Percentiles rank a stretch among this genome's conserved stretches.
phyloP scores from a whole-genome alignment of 176 grass and related monocot species.

The Bromus sterilis region DNA sequence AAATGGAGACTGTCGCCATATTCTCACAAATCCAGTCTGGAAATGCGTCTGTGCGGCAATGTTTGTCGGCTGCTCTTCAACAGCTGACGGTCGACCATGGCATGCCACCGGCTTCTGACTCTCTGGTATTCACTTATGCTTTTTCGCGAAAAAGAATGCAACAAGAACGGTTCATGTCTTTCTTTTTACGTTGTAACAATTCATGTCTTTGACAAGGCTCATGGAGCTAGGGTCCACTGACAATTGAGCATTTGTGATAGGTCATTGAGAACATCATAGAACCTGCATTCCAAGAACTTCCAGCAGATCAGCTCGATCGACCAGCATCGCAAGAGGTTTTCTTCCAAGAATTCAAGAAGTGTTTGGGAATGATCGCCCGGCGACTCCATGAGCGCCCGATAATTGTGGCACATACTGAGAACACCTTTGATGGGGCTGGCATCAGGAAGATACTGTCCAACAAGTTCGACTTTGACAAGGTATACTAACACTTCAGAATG shows the following conservation, averaged over 20 bases:
- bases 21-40: slow-evolving; percentile 37
- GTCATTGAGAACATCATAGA: slow-evolving; percentile 54
- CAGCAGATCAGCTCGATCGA: slow-evolving; percentile 31
- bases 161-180: neutral
- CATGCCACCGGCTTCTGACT: slow-evolving; percentile 75
- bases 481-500: neutral
- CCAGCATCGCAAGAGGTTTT: slow-evolving; percentile 50
- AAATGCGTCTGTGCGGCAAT: slow-evolving; percentile 21
- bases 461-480: slow-evolving; percentile 67
- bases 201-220: neutral
- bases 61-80: slow-evolving; percentile 38
- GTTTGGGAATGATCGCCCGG: slow-evolving; percentile 21
- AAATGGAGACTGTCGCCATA: slow-evolving; percentile 39
- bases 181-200: too few species aligned
- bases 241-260: slow-evolving; percentile 10
- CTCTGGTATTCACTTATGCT: slow-evolving; percentile 31
- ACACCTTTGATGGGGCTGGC: slow-evolving; percentile 82
- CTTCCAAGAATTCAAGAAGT: slow-evolving; percentile 58
- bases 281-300: slow-evolving; percentile 39
- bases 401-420: slow-evolving; percentile 78
- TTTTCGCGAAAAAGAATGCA: neutral
- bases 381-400: slow-evolving; percentile 57
- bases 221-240: neutral
- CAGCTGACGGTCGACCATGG: slow-evolving; percentile 75
- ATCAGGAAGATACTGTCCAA: slow-evolving; percentile 48